Evolutionary conservation across 768 basidiomycete genomes (phyloP).

Genomic region (Paxillus involutus): DNA sequence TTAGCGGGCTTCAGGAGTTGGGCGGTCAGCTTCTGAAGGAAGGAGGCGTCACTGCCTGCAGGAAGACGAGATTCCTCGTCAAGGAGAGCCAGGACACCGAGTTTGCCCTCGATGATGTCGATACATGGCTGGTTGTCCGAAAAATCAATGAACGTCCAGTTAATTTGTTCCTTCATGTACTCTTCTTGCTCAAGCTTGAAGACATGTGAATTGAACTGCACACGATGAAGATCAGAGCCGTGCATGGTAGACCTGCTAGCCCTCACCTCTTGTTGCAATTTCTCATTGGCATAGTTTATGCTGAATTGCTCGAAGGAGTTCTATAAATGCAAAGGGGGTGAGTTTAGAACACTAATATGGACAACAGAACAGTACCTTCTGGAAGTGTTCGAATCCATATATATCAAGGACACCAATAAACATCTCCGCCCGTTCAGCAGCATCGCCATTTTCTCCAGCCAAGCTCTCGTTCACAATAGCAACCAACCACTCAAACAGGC

Average conservation of each 20-base stretch:
- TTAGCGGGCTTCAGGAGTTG: slow-evolving; percentile 86
- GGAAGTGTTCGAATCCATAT: slow-evolving; percentile 96
- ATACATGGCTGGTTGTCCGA: slow-evolving; percentile 99
- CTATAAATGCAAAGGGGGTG: slow-evolving; percentile 34
- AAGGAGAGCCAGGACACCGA: slow-evolving; percentile 90
- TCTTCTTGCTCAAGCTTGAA: slow-evolving; percentile 99
- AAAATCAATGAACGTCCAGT: slow-evolving; percentile 99
- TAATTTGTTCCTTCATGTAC: slow-evolving; percentile 97
- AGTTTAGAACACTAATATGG: neutral
- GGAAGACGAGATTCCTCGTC: slow-evolving; percentile 99
- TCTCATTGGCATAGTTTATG: slow-evolving; percentile 99
- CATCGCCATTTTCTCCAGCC: slow-evolving; percentile 92
- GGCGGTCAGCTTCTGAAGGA: slow-evolving; percentile 87
- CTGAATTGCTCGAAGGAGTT: slow-evolving; percentile 98
- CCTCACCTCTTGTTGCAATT: slow-evolving; percentile 91
- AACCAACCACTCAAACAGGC: slow-evolving; percentile 98
- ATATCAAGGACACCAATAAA: slow-evolving; percentile 99
- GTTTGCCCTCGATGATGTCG: slow-evolving; percentile 95
- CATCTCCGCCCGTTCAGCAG: slow-evolving; percentile 89
- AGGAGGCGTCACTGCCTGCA: slow-evolving; percentile 87
- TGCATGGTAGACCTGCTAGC: neutral
- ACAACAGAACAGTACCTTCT: slow-evolving; percentile 59
- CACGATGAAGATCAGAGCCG: slow-evolving; percentile 11
- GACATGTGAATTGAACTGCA: slow-evolving; percentile 96
- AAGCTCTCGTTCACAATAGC: slow-evolving; percentile 96